Base-by-base conservation (phyloP, 257 asterid genomes). In the Ilex aquifolium region DNA sequence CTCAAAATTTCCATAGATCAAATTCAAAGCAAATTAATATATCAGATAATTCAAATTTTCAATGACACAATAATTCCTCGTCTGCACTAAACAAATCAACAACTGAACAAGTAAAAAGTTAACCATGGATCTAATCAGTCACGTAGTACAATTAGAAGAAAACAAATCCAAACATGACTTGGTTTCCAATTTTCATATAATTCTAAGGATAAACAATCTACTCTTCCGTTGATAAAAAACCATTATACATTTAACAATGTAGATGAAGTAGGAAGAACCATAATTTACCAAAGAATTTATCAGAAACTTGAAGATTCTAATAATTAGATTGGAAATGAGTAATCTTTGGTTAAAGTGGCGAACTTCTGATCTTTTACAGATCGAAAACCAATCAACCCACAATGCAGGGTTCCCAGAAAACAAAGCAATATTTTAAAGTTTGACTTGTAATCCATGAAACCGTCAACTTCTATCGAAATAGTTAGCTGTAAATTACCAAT, bases 291-390 rank as follows among this genome's bases (percentile, higher is more conserved):
- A 11, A 46, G 11, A 46, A 46, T 14, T 36, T 17, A 65, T 65
- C 64, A 65, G 72, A 83, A 66, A 78, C 83, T 69, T 62, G 78
- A 66, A 62, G 62, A 57, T 49, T 61, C 71, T 42, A 56, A 67
- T 55, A 70, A 69, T 70, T 67, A 73, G 78, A 79, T 66, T 64
- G 72, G 56, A 46, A 46, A 68, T 61, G 66, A 56, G 69, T 48
- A 76, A 54, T 40, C 49, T 59, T 15, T 31, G 58, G 69, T 65
- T 74, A 67, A 85, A 50, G 74, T 70, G 77, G 71, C 73, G 84
- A 78, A 59, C 82, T 83, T 77, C 79, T 57, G 80, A 80, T 77
- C 77, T 73, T 73, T 10, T 71, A 72, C 82, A 82, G 96, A 91
- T 88, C 91, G 73, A 79, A 74, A 83, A 75, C 67, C 74, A 73